Evolutionary conservation across 495 filamentous ascomycete species (phyloP), one percentile per base, ranked within the genome.

Genomic region (Xanthoparmelia taractica): DNA sequence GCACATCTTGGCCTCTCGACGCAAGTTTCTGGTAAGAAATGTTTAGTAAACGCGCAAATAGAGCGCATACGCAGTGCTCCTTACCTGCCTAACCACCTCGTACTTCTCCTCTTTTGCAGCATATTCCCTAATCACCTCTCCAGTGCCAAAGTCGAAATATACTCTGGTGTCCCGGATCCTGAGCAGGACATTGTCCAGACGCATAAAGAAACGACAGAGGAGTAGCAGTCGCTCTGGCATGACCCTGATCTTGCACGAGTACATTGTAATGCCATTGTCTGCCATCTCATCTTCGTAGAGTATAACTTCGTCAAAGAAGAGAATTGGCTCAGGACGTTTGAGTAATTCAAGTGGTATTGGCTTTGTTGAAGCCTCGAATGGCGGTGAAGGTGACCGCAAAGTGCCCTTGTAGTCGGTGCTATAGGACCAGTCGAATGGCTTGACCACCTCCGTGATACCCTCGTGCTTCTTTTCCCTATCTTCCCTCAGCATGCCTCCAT

Each of bases 391-490:
- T 45, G 73, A 65, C 38, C 69, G 68, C 58, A 80, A 56, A 18
- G 85, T 89, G 31, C 94, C 94, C 59, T 79, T 81, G 72, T 96
- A 97, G 56, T 86, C 82, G 20, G 92, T 96, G 60, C 81, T 92
- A 73, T 97, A 98, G 45, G 91, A 96, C 94, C 94, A 98, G 75
- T 98, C 94, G 72, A 94, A 98, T 13, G 93, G 91, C 73, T 91
- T 91, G 23, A 97, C 89, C 23, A 97, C 86, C 71, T 96, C 91
- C 70, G 88, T 91, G 62, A 97, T 96, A 25, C 89, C 90, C 60
- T 92, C 90, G 69, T 90, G 86, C 17, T 90, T 87, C 69, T 85
- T 84, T 73, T 96, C 91, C 67, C 92, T 88, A 59, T 23, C 17
- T 29, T 38, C 56, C 38, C 37, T 76, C 60, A 78, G 72, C 61